phyloP scores from a whole-genome alignment of 2,329 filamentous ascomycete genomes.

The Cordyceps javanica region DNA sequence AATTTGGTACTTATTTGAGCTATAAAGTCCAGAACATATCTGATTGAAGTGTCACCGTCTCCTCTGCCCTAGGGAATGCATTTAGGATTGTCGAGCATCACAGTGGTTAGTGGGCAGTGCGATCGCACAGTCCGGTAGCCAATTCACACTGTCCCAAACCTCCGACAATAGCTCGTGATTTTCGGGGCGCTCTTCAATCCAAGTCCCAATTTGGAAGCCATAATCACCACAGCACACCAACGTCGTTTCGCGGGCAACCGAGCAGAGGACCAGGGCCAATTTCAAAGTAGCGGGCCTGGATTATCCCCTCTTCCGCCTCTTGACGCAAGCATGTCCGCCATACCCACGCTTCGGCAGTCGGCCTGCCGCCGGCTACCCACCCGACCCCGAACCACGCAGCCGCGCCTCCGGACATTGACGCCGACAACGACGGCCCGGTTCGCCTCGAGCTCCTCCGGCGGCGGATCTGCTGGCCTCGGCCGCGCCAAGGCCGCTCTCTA shows the following conservation, averaged over 20 bases:
- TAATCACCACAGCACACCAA: not conserved
- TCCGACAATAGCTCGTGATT: conserved; percentile 6
- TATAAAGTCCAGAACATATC: too few relatives aligned
- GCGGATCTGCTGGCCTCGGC: conserved; percentile 23
- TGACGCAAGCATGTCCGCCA: not conserved
- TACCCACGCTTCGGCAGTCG: conserved; percentile 4
- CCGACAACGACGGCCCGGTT: conserved; percentile 4
- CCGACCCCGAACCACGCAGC: not conserved
- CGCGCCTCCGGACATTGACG: not conserved
- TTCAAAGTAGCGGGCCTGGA: not conserved
- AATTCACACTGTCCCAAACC: not conserved
- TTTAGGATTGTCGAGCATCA: too few relatives aligned
- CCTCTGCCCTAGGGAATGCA: too few relatives aligned
- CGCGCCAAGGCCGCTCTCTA: conserved; percentile 33
- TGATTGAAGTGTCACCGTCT: too few relatives aligned
- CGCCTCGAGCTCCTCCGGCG: conserved; percentile 23
- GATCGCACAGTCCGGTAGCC: not conserved
- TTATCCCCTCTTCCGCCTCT: not conserved
- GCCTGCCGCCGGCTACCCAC: conserved; percentile 1
- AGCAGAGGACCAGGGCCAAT: not conserved
- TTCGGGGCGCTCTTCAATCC: not conserved
- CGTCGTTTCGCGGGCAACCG: not conserved
- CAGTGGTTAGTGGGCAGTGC: not conserved
- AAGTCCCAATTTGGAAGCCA: not conserved
- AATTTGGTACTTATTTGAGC: too few relatives aligned